Conservation (phyloP, 1,139 yeast genomes). For the Hanseniaspora sp. region DNA sequence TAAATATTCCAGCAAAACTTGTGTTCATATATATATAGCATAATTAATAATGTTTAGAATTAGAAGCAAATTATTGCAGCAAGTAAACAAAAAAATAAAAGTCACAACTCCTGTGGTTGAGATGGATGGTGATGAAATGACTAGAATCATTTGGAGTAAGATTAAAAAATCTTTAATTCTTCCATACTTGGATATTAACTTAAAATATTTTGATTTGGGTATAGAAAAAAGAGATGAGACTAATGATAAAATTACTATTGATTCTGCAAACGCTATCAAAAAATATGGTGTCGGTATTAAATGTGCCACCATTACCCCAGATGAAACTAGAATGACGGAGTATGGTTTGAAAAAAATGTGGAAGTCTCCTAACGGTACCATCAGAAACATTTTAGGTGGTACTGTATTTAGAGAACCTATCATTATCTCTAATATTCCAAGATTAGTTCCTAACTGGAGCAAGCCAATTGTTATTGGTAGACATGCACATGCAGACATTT, state of each 20-base stretch:
- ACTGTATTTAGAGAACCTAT: conserved; percentile 79
- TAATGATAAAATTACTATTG: conserved; percentile 59
- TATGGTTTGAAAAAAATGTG: conserved; percentile 70
- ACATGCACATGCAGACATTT: conserved; percentile 80
- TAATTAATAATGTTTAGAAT: conserved; percentile 11
- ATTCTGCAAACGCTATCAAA: conserved; percentile 66
- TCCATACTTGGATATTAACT: conserved; percentile 62
- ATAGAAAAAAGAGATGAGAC: conserved; percentile 62
- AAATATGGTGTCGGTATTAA: conserved; percentile 72
- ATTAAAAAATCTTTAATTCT: conserved; percentile 58
- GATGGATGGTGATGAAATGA: conserved; percentile 80
- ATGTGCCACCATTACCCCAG: conserved; percentile 82
- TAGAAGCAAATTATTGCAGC: conserved; percentile 21
- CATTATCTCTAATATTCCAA: conserved; percentile 63
- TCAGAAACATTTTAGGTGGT: conserved; percentile 70
- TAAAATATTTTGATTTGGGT: conserved; percentile 67
- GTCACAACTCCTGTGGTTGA: conserved; percentile 69
- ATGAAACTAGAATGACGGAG: conserved; percentile 69
- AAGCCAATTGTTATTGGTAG: conserved; percentile 76
- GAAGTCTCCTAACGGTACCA: conserved; percentile 78
- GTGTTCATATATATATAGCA: too few relatives aligned
- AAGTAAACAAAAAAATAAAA: conserved; percentile 38
- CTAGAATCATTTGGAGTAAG: conserved; percentile 71
- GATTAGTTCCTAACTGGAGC: conserved; percentile 69
- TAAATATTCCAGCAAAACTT: too few relatives aligned